Percentiles rank a stretch among this genome's conserved stretches.
These are phyloP conservation scores for Syzygium malaccense DNA, from an alignment of 441 rosid genomes.

Conservation along the genomic window DNA sequence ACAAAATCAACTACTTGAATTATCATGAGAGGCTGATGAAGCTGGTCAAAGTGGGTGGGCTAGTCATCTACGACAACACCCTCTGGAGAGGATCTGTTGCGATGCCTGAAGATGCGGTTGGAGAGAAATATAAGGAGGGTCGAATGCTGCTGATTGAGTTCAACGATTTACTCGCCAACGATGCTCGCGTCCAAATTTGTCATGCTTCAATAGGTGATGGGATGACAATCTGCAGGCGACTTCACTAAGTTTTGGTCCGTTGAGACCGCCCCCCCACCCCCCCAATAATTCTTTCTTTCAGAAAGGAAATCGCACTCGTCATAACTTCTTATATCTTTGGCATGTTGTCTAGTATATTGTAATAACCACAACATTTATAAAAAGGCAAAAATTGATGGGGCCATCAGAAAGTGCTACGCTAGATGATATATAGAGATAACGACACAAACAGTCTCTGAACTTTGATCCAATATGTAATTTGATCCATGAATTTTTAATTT, in stretches of 20 bases:
- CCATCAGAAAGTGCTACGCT: neutral
- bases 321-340: neutral
- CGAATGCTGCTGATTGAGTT: constrained; percentile 24
- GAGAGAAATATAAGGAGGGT: constrained; percentile 10
- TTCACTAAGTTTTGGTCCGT: neutral
- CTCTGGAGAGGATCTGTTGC: constrained; percentile 58
- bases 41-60: constrained; percentile 52
- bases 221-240: constrained; percentile 55
- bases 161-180: constrained; percentile 42
- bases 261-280: neutral
- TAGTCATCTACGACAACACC: constrained; percentile 54
- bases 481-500: too few relatives aligned
- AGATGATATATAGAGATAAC: neutral
- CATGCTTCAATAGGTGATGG: constrained; percentile 53
- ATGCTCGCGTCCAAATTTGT: constrained; percentile 45
- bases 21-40: constrained; percentile 60
- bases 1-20: constrained; percentile 39
- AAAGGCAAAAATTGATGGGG: neutral
- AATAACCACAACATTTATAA: neutral
- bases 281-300: neutral
- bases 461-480: too few relatives aligned
- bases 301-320: neutral
- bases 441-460: too few relatives aligned
- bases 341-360: neutral
- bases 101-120: constrained; percentile 24